phyloP scores from a whole-genome alignment of 257 asterid genomes.

The Galeopsis tetrahit region DNA sequence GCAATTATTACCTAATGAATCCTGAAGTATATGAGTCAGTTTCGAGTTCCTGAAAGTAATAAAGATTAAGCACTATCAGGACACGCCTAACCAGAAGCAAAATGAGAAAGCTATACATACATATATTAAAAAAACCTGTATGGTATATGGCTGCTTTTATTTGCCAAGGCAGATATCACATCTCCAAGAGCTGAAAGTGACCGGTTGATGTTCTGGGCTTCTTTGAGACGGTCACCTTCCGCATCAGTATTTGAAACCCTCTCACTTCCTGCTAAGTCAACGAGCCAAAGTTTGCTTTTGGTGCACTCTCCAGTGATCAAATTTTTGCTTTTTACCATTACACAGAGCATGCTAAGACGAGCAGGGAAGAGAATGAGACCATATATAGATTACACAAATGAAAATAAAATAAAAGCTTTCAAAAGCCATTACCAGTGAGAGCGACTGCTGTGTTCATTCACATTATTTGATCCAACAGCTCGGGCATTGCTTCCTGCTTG shows the following conservation, averaged over 20 bases:
- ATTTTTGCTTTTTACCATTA: constrained; percentile 82
- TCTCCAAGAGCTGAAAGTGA: constrained; percentile 99
- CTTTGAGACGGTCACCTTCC: constrained; percentile 97
- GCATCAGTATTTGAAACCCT: constrained; percentile 95
- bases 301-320: constrained; percentile 78
- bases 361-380: neutral
- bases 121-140: constrained; percentile 59
- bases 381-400: neutral
- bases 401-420: neutral
- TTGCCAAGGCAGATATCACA: constrained; percentile 92
- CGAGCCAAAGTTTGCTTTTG: constrained; percentile 98
- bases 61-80: constrained; percentile 18
- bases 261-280: constrained; percentile 99
- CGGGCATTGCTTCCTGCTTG: constrained; percentile 96
- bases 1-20: constrained; percentile 70
- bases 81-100: neutral
- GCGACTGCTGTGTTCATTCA: constrained; percentile 98
- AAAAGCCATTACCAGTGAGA: constrained; percentile 81
- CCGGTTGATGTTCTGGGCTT: constrained; percentile 96
- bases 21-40: constrained; percentile 94
- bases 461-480: constrained; percentile 93
- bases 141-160: constrained; percentile 95
- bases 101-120: constrained; percentile 4
- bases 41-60: constrained; percentile 74
- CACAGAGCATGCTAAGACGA: constrained; percentile 81